phyloP scores from a whole-genome alignment of 495 filamentous ascomycete genomes.

The Penicillium soppii region DNA sequence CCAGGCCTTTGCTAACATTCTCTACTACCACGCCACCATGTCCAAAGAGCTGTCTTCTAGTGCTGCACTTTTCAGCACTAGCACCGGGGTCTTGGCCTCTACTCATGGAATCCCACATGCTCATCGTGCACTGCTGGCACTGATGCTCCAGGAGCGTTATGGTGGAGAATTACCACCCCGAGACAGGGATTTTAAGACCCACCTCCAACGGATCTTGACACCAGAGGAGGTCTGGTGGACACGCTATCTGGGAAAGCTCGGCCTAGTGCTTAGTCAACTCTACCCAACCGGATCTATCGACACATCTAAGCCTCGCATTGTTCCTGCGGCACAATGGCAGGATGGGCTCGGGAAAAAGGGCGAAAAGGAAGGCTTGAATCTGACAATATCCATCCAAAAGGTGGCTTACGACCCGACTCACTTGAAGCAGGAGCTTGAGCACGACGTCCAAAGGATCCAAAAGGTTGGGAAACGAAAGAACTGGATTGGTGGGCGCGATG shows the following conservation, averaged over 20 bases:
- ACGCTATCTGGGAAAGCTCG: slow-evolving; percentile 53
- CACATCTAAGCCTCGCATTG: slow-evolving; percentile 27
- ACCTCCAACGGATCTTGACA: slow-evolving; percentile 47
- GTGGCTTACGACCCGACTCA: slow-evolving; percentile 28
- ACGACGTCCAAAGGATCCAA: slow-evolving; percentile 24
- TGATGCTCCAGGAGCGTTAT: slow-evolving; percentile 77
- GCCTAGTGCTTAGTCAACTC: slow-evolving; percentile 23
- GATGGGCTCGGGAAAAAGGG: slow-evolving; percentile 26
- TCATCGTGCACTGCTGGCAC: slow-evolving; percentile 65
- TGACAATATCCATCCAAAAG: slow-evolving; percentile 28
- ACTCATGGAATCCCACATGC: slow-evolving; percentile 72
- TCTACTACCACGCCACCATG: slow-evolving; percentile 50
- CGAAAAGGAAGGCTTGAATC: slow-evolving; percentile 24
- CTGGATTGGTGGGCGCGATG: slow-evolving; percentile 32
- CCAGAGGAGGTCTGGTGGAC: slow-evolving; percentile 59
- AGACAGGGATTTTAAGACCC: slow-evolving; percentile 46
- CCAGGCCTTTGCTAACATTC: slow-evolving; percentile 50
- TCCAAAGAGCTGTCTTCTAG: slow-evolving; percentile 57
- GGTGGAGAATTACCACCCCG: slow-evolving; percentile 60
- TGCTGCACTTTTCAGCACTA: slow-evolving; percentile 70
- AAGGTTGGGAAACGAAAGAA: slow-evolving; percentile 37
- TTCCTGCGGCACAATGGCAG: slow-evolving; percentile 25
- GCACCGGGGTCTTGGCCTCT: slow-evolving; percentile 62
- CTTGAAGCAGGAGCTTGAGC: slow-evolving; percentile 27
- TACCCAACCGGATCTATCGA: slow-evolving; percentile 31